Evolutionary conservation across 176 grass and related monocot genomes (phyloP).

Genomic region (Phoenix roebelenii): DNA sequence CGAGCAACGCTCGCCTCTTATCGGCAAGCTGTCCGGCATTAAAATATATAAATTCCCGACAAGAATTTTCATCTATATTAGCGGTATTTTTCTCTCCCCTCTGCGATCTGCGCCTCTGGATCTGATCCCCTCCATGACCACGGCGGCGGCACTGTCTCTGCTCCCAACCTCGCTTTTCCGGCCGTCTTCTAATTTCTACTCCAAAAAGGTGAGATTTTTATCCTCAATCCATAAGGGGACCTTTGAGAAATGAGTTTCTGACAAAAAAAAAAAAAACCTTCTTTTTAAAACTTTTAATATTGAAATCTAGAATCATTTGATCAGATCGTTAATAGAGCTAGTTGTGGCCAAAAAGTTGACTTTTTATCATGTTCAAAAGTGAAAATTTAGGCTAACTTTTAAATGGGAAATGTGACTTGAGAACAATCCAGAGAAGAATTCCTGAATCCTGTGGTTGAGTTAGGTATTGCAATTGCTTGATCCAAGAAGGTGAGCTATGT

Average conservation of each 20-base stretch:
- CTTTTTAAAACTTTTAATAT: slow-evolving; percentile 3
- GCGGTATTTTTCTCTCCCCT: slow-evolving; percentile 4
- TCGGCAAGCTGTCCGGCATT: slow-evolving; percentile 30
- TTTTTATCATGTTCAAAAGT: too few relatives aligned
- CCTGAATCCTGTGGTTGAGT: too few relatives aligned
- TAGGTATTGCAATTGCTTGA: too few relatives aligned
- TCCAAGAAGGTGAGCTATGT: too few relatives aligned
- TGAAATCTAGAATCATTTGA: not conserved
- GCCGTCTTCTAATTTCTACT: slow-evolving; percentile 50
- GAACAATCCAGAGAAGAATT: too few relatives aligned
- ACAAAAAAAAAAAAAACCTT: too few relatives aligned
- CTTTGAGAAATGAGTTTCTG: too few relatives aligned
- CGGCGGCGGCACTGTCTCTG: slow-evolving; percentile 49
- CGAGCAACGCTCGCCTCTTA: slow-evolving; percentile 48
- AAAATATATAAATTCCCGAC: slow-evolving; percentile 4
- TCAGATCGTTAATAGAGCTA: too few relatives aligned
- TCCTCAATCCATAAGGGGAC: too few relatives aligned
- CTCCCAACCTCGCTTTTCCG: slow-evolving; percentile 55
- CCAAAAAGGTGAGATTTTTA: slow-evolving; percentile 48
- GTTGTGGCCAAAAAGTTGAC: too few relatives aligned
- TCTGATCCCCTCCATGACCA: slow-evolving; percentile 49
- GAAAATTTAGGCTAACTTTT: too few relatives aligned
- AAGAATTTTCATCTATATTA: slow-evolving; percentile 8
- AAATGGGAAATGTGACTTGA: too few relatives aligned
- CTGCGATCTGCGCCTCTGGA: slow-evolving; percentile 2